These are phyloP conservation scores for Trichomonas vaginalis DNA, from an alignment of 208 protist species.

Conservation along the genomic window DNA sequence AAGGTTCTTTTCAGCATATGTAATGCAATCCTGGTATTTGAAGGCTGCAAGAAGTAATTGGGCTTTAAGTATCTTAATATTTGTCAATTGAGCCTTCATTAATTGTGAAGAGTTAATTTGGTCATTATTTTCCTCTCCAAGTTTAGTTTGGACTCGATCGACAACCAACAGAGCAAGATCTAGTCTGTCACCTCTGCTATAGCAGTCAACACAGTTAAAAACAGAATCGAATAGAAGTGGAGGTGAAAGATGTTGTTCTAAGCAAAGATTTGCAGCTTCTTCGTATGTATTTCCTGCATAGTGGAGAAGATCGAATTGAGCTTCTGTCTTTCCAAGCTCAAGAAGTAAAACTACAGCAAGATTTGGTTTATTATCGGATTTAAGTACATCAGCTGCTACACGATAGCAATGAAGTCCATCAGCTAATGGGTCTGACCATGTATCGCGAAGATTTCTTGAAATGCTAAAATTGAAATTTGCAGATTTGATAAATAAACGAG, in stretches of 20 bases:
- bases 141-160: background rate
- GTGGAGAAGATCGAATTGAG: background rate
- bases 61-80: background rate
- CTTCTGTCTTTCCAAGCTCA: background rate
- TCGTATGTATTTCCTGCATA: background rate
- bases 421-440: background rate
- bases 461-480: background rate
- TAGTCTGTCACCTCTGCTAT: background rate
- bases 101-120: background rate
- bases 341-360: background rate
- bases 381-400: background rate
- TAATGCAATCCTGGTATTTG: background rate
- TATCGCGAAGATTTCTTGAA: background rate
- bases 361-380: background rate
- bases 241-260: background rate
- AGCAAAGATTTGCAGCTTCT: background rate
- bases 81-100: background rate
- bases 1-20: background rate
- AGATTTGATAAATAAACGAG: background rate
- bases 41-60: background rate
- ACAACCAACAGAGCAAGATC: background rate
- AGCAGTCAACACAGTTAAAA: background rate
- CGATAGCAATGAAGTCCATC: background rate
- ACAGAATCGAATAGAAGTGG: background rate
- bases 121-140: background rate